Evolutionary conservation across 306 rosid genomes (phyloP), one percentile per base, ranked within the genome.

Genomic region (Cucurbita pepo): DNA sequence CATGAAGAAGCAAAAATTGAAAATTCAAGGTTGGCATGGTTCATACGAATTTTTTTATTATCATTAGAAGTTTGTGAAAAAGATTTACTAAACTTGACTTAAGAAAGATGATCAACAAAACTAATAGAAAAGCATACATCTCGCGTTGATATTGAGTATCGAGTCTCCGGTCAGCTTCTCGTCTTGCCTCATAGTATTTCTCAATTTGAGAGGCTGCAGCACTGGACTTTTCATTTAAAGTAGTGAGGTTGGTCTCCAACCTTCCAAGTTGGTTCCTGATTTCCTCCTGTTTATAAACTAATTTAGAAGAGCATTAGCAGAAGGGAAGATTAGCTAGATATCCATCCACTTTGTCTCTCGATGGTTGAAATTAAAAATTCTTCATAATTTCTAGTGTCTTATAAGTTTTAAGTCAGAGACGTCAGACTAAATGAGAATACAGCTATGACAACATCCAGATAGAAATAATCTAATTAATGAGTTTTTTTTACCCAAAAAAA

Each of bases 131-230:
- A 80, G 66, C 91, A 84, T 85, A 93, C 98, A 93, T 88, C 59
- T 86, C 81, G 21, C 96, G 90, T 56, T 85, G 96, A 80, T 90
- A 88, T 71, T 88, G 91, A 65, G 89, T 84, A 72, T 93, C 97
- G 71, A 88, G 81, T 78, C 87, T 93, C 66, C 81, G 87, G 73
- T 93, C 97, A 71, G 73, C 67, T 75, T 93, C 98, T 75, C 74
- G 82, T 78, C 98, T 84, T 79, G 91, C 82, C 84, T 88, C 90
- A 87, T 82, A 81, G 77, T 88, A 86, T 78, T 82, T 90, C 85
- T 90, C 90, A 76, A 87, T 79, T 66, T 63, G 87, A 81, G 75
- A 72, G 61, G 82, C 75, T 78, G 90, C 83, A 74, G 85, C 82
- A 79, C 78, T 52, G 74, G 82, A 84, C 84, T 85, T 86, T 78